These are phyloP conservation scores for Pholiota conissans DNA, from an alignment of 768 basidiomycete species.

Conservation along the genomic window DNA sequence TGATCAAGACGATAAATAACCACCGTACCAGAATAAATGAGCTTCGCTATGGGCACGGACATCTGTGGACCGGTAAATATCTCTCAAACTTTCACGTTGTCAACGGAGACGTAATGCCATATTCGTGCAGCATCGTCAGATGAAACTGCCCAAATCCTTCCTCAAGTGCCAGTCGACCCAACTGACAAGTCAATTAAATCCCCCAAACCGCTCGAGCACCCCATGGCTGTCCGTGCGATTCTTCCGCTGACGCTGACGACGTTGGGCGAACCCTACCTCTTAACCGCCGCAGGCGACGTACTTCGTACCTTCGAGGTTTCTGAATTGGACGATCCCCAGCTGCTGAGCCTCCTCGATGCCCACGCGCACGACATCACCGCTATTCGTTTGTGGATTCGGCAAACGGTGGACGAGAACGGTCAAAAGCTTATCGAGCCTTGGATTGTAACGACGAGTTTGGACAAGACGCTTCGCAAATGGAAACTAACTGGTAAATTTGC, in stretches of 20 bases:
- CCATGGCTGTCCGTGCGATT: conserved; percentile 67
- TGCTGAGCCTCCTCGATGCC: conserved; percentile 75
- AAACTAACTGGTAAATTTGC: conserved; percentile 55
- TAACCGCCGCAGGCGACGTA: conserved; percentile 84
- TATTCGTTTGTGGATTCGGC: conserved; percentile 70
- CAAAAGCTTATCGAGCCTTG: conserved; percentile 66
- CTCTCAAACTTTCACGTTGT: neutral
- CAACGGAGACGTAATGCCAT: neutral
- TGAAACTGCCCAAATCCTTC: conserved; percentile 70
- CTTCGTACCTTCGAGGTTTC: conserved; percentile 83
- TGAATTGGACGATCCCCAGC: conserved; percentile 61
- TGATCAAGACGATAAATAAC: conserved; percentile 56
- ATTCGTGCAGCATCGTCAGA: conserved; percentile 76
- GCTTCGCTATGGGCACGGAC: conserved; percentile 59
- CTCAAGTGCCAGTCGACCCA: conserved; percentile 35
- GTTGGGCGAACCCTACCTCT: conserved; percentile 68
- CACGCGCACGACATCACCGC: conserved; percentile 90
- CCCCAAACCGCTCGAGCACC: conserved; percentile 56
- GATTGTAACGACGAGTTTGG: conserved; percentile 83
- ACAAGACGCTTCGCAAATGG: conserved; percentile 89
- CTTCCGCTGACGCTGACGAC: conserved; percentile 66
- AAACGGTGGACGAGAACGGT: conserved; percentile 41
- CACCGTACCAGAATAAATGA: conserved; percentile 88
- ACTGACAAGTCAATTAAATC: conserved; percentile 27
- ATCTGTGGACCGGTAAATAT: conserved; percentile 85